Evolutionary conservation across 2,329 filamentous ascomycete genomes (phyloP), one percentile per base, ranked within the genome.

Genomic region (Fusarium sp.): DNA sequence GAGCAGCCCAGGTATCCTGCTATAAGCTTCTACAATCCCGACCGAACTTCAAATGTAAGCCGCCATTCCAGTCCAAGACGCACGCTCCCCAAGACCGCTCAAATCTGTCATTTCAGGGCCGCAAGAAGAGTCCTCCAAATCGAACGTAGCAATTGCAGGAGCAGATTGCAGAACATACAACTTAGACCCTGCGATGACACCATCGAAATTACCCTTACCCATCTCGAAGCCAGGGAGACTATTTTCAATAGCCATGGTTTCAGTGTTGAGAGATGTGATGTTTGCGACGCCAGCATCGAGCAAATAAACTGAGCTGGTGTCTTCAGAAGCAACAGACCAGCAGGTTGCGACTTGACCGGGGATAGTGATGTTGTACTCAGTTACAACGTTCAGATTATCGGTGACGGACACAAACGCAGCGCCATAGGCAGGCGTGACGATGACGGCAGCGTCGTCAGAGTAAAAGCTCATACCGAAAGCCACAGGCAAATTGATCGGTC

Each of bases 161-260:
- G 56, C 17, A 9, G 19, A 22, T 24, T 62, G 40, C 0, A 62
- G 40, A 5, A 10, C 35, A 5, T 62, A 62, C 14, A 62, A 15
- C 22, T 62, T 62, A 2, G 40, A 61, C 5, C 47, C 47, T 5
- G 40, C 30, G 0, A 62, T n/a, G 0, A 35, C 26, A 2, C 40
- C 56, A 13, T 62, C 58, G 5, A 62, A 55, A 10, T 47, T 62
- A 1, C 58, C 58, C 40, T 20, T 62, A 0, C 58, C 58, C 13
- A 26, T 11, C 15, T 26, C 5, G 5, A 43, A 62, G 1, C 56
- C 56, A 4, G 19, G 20, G 1, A 62, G 33, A 20, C 28, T 41
- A 3, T 35, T 17, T 3, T 26, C 22, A 0, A 47, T 30, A 0
- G 56, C 7, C 28, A 26, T 17, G 2, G 19, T 37, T 8, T 35